These are phyloP conservation scores for Fusarium transvaalense DNA, from an alignment of 2,329 filamentous ascomycete genomes.

Conservation along the genomic window DNA sequence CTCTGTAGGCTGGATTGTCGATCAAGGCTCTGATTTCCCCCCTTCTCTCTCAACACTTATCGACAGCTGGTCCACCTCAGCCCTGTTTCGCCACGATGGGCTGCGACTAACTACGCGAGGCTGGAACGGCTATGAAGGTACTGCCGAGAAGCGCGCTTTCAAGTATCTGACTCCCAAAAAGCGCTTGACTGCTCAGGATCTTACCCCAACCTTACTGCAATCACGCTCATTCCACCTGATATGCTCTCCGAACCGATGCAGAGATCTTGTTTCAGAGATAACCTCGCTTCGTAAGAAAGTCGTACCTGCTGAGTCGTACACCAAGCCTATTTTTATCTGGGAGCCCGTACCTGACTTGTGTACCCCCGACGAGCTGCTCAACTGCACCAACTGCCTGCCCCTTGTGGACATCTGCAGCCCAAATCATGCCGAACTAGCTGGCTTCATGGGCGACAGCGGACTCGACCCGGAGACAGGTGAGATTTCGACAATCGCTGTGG, in stretches of 20 bases:
- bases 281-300: conserved; percentile 65
- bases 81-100: conserved; percentile 74
- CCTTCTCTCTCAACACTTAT: conserved; percentile 72
- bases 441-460: conserved; percentile 78
- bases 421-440: conserved; percentile 89
- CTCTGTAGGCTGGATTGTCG: conserved; percentile 89
- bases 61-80: conserved; percentile 80
- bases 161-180: conserved; percentile 89
- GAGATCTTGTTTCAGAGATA: conserved; percentile 80
- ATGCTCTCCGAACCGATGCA: conserved; percentile 82
- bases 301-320: conserved; percentile 52
- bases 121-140: conserved; percentile 88
- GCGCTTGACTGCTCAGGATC: conserved; percentile 78
- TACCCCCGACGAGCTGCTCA: conserved; percentile 74
- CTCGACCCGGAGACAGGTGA: conserved; percentile 67
- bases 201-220: conserved; percentile 74
- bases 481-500: conserved; percentile 65
- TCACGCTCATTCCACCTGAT: conserved; percentile 89
- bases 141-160: conserved; percentile 79
- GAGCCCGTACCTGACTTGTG: conserved; percentile 94
- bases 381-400: conserved; percentile 72
- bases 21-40: conserved; percentile 91
- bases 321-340: conserved; percentile 86
- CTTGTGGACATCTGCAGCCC: conserved; percentile 76
- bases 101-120: conserved; percentile 84